Percentiles rank a stretch among this genome's conserved stretches.
Evolutionary conservation across 306 rosid species (phyloP).

Genomic region (Rosa multiflora): DNA sequence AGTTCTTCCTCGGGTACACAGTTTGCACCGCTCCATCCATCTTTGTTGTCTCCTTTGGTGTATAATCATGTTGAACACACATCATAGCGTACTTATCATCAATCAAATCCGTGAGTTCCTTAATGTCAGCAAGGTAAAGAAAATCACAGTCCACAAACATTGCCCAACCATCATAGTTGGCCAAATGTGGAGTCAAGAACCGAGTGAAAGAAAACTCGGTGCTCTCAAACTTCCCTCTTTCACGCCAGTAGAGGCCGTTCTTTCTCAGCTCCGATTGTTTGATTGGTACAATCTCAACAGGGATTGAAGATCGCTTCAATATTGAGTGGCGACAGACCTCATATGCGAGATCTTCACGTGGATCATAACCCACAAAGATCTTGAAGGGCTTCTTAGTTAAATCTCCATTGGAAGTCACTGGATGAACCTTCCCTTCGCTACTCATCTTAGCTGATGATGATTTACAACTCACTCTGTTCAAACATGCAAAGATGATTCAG

Average conservation of each 20-base stretch:
- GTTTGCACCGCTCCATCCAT: slow-evolving; percentile 27
- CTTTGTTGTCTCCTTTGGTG: slow-evolving; percentile 24
- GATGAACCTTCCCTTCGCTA: slow-evolving; percentile 12
- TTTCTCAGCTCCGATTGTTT: slow-evolving; percentile 20
- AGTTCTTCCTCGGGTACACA: slow-evolving; percentile 25
- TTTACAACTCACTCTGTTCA: slow-evolving; percentile 1
- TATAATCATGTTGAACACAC: slow-evolving; percentile 27
- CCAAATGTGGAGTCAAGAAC: slow-evolving; percentile 24
- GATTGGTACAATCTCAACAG: slow-evolving; percentile 17
- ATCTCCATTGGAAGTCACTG: slow-evolving; percentile 10
- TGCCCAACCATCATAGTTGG: slow-evolving; percentile 26
- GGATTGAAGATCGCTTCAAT: slow-evolving; percentile 18
- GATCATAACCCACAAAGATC: slow-evolving; percentile 28
- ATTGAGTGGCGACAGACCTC: slow-evolving; percentile 23
- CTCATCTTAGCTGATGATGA: slow-evolving; percentile 3
- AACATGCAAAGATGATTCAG: not conserved
- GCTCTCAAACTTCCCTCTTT: slow-evolving; percentile 21
- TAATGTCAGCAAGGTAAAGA: slow-evolving; percentile 25
- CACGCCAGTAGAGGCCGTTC: slow-evolving; percentile 16
- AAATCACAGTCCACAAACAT: slow-evolving; percentile 27
- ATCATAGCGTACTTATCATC: slow-evolving; percentile 21
- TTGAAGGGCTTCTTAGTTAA: slow-evolving; percentile 11
- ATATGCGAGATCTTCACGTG: slow-evolving; percentile 23
- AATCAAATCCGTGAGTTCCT: slow-evolving; percentile 15
- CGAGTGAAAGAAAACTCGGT: slow-evolving; percentile 25